phyloP scores from a whole-genome alignment of 495 filamentous ascomycete species.

The Tuber microsphaerosporum region DNA sequence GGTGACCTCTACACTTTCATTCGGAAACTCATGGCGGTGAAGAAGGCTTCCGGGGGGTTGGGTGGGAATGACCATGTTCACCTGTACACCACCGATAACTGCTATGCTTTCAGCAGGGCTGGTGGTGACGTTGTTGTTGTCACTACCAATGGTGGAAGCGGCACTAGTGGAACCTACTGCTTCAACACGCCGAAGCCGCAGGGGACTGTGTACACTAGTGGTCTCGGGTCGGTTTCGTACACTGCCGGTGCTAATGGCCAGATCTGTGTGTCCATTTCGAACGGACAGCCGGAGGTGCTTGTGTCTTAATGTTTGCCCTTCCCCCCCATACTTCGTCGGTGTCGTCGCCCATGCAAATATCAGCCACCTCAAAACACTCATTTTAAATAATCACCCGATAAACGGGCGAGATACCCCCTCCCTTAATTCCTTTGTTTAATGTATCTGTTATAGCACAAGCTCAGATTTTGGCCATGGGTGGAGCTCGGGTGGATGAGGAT shows the following conservation, averaged over 20 bases:
- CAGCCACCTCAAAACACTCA: not conserved
- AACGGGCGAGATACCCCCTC: not conserved
- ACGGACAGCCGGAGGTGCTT: slow-evolving; percentile 36
- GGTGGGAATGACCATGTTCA: slow-evolving; percentile 44
- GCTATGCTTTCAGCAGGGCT: slow-evolving; percentile 45
- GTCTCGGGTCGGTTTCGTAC: slow-evolving; percentile 26
- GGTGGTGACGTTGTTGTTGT: slow-evolving; percentile 44
- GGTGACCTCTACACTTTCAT: slow-evolving; percentile 54
- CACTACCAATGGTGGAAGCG: slow-evolving; percentile 44
- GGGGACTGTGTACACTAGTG: slow-evolving; percentile 35
- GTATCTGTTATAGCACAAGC: not conserved
- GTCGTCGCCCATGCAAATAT: not conserved
- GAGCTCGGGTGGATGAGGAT: not conserved
- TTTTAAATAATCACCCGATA: not conserved
- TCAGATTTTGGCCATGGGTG: not conserved
- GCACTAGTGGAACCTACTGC: slow-evolving; percentile 41
- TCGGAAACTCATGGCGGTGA: slow-evolving; percentile 39
- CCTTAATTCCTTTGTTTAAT: not conserved
- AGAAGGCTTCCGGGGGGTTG: slow-evolving; percentile 44
- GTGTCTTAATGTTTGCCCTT: slow-evolving; percentile 17
- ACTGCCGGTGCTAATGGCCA: slow-evolving; percentile 29
- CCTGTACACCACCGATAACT: slow-evolving; percentile 43
- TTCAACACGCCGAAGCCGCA: slow-evolving; percentile 42
- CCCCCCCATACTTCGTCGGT: not conserved
- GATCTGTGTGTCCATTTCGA: slow-evolving; percentile 36